phyloP scores from a whole-genome alignment of 2,329 filamentous ascomycete species.

The Hysterium pulicare region DNA sequence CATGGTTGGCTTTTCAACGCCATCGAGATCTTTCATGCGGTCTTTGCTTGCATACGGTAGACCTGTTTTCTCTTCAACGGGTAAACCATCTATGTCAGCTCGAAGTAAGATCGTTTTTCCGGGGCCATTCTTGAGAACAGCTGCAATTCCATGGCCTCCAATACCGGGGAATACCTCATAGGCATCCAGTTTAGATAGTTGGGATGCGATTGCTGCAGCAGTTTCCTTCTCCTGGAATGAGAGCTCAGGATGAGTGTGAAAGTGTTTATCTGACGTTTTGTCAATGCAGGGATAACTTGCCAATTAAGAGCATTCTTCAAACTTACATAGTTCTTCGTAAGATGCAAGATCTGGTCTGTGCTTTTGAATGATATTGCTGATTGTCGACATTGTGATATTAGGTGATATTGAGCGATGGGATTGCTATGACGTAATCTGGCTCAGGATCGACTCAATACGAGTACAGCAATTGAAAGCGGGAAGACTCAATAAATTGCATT shows the following conservation, averaged over 20 bases:
- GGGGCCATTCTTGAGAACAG: constrained; percentile 53
- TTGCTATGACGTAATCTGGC: neutral
- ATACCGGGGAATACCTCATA: constrained; percentile 51
- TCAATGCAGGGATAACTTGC: neutral
- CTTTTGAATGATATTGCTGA: constrained; percentile 22
- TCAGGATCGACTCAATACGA: too few species aligned
- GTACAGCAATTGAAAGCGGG: too few species aligned
- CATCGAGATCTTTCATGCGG: constrained; percentile 44
- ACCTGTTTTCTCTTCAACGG: constrained; percentile 54
- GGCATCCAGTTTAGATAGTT: constrained; percentile 20
- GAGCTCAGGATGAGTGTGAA: constrained; percentile 34
- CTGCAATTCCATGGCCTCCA: constrained; percentile 58
- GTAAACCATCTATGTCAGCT: constrained; percentile 62
- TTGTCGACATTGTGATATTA: constrained; percentile 21
- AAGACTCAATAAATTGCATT: too few species aligned
- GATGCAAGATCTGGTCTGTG: constrained; percentile 23
- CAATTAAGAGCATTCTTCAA: neutral
- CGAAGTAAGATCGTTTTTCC: constrained; percentile 57
- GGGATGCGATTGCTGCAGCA: constrained; percentile 25
- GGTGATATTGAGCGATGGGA: neutral
- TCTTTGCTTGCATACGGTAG: constrained; percentile 54
- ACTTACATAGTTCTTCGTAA: constrained; percentile 34
- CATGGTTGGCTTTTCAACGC: constrained; percentile 57
- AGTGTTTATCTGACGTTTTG: constrained; percentile 25
- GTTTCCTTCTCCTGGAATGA: constrained; percentile 35